These are phyloP conservation scores for Penstemon eatonii DNA, from an alignment of 257 asterid species.

Conservation along the genomic window DNA sequence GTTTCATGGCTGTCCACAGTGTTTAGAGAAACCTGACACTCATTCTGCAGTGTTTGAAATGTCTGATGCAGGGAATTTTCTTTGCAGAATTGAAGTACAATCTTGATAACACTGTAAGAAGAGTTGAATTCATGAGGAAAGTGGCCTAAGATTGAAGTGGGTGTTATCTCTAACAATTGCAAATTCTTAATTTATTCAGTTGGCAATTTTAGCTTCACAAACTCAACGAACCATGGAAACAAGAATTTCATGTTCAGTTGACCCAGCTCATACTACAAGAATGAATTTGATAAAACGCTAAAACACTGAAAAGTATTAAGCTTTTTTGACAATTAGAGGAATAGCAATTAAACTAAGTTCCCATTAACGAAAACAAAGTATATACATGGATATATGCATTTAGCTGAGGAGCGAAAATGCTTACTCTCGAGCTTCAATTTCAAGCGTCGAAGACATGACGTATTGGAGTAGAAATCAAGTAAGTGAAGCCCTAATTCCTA, in stretches of 20 bases:
- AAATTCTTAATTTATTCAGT: too few relatives aligned
- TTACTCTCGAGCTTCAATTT: slow-evolving; percentile 97
- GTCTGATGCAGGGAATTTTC: slow-evolving; percentile 92
- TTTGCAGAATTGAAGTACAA: slow-evolving; percentile 96
- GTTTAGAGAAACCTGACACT: slow-evolving; percentile 94
- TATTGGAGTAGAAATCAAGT: slow-evolving; percentile 24
- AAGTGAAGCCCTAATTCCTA: slow-evolving; percentile 38
- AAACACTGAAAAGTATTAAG: slow-evolving; percentile 5
- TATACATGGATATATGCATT: neutral
- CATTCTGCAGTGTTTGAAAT: slow-evolving; percentile 83
- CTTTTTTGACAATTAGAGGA: neutral
- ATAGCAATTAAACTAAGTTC: neutral
- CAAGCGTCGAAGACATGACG: slow-evolving; percentile 90
- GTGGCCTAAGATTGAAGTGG: too few relatives aligned
- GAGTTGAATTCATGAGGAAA: too few relatives aligned
- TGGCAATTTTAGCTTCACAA: too few relatives aligned
- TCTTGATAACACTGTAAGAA: slow-evolving; percentile 83
- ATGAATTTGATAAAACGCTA: slow-evolving; percentile 5
- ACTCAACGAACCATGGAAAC: neutral
- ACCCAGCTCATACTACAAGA: slow-evolving; percentile 12
- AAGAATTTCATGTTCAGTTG: neutral
- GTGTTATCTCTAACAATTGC: too few relatives aligned
- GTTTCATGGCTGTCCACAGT: slow-evolving; percentile 95
- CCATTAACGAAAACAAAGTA: neutral
- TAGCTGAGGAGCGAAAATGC: slow-evolving; percentile 22